Evolutionary conservation across 257 asterid species (phyloP).

Genomic region (Craterostigma plantagineum): DNA sequence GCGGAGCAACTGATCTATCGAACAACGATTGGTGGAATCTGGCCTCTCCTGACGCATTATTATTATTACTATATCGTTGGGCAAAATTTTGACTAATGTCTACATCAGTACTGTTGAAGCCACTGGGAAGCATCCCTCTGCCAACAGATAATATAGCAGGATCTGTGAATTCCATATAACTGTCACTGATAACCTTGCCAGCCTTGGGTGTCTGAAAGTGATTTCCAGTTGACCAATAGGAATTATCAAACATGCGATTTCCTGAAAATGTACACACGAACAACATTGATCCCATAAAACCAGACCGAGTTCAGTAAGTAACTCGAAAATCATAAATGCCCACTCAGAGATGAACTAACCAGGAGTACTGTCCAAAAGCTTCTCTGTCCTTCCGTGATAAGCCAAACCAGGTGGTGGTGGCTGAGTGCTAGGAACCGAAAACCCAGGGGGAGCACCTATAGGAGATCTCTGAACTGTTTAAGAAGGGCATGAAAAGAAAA

Average conservation of each 20-base stretch:
- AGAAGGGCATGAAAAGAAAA: constrained; percentile 5
- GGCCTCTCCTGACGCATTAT: constrained; percentile 34
- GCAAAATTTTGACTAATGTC: constrained; percentile 39
- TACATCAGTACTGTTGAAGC: constrained; percentile 33
- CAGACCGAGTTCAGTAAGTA: not conserved
- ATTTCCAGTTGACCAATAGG: constrained; percentile 30
- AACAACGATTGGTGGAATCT: constrained; percentile 49
- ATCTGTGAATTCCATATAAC: constrained; percentile 78
- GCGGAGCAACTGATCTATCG: constrained; percentile 53
- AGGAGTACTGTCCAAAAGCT: constrained; percentile 22
- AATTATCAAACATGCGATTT: constrained; percentile 27
- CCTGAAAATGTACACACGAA: constrained; percentile 29
- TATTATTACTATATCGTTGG: constrained; percentile 34
- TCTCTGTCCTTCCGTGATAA: constrained; percentile 54
- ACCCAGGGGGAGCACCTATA: constrained; percentile 95
- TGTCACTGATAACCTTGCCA: constrained; percentile 27
- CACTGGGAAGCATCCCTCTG: constrained; percentile 56
- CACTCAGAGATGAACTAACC: constrained; percentile 22
- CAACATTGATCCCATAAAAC: not conserved
- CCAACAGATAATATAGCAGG: constrained; percentile 99
- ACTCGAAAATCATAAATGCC: not conserved
- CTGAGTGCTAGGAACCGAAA: constrained; percentile 42
- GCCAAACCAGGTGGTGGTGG: constrained; percentile 90
- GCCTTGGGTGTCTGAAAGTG: constrained; percentile 40
- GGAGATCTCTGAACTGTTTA: constrained; percentile 66